phyloP scores from a whole-genome alignment of 345 rosid genomes.

The Eucalyptus tenuipes region DNA sequence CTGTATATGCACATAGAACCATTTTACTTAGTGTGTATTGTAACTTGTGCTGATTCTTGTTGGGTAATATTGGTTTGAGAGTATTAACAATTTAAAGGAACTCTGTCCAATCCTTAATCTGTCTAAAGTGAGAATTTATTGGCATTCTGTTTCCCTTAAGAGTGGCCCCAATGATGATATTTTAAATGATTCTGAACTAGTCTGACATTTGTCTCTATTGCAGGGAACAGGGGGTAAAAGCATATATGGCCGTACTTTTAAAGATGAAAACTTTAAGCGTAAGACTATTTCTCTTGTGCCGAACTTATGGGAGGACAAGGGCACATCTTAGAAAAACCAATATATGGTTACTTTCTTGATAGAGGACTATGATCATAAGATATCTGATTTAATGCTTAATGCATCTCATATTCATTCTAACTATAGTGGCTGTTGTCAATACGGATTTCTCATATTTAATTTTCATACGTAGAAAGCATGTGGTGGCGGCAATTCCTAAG shows the following conservation, averaged over 20 bases:
- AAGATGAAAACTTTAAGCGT: conserved; percentile 96
- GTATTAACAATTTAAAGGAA: not conserved
- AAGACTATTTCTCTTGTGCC: conserved; percentile 16
- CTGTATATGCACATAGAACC: not conserved
- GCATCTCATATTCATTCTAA: not conserved
- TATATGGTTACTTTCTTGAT: not conserved
- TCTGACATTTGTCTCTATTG: conserved; percentile 8
- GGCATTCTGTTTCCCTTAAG: not conserved
- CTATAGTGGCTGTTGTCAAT: not conserved
- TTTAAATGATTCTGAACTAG: not conserved
- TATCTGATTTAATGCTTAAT: not conserved
- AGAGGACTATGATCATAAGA: not conserved
- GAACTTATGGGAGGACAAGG: not conserved
- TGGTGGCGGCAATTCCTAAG: not conserved
- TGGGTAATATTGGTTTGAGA: not conserved
- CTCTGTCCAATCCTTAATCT: not conserved
- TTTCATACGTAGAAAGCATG: not conserved
- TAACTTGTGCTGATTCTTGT: not conserved
- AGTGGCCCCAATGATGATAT: not conserved
- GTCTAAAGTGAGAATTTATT: not conserved
- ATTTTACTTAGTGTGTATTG: not conserved
- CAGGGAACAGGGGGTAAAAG: conserved; percentile 99
- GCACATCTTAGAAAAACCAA: not conserved
- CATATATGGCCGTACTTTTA: conserved; percentile 87
- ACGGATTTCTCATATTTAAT: not conserved